phyloP scores from a whole-genome alignment of 2,329 filamentous ascomycete genomes.

The Stagonosporopsis rhizophila region DNA sequence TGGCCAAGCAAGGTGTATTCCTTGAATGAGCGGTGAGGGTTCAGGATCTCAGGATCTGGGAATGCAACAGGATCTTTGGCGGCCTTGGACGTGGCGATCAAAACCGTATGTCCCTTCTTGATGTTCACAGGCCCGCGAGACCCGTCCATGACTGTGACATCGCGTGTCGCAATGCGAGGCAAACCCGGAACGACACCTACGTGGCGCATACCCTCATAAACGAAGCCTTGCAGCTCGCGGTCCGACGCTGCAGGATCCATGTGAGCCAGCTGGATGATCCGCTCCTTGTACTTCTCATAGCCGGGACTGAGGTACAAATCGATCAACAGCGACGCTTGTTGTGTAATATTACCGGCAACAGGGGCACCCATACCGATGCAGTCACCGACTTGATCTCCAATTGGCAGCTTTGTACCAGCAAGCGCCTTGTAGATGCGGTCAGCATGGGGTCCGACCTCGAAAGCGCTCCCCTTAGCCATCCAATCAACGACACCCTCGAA shows the following conservation, averaged over 20 bases:
- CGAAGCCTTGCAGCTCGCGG: conserved; percentile 63
- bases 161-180: conserved; percentile 56
- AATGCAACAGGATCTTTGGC: conserved; percentile 44
- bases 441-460: conserved; percentile 61
- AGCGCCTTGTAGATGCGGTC: conserved; percentile 61
- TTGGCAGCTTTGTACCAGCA: conserved; percentile 54
- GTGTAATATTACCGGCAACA: conserved; percentile 60
- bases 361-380: conserved; percentile 60
- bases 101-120: conserved; percentile 49
- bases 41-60: conserved; percentile 41
- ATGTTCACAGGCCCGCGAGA: conserved; percentile 56
- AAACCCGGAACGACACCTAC: conserved; percentile 61
- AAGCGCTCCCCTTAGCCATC: conserved; percentile 58
- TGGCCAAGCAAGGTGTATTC: conserved; percentile 44
- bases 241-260: conserved; percentile 60
- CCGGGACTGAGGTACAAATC: conserved; percentile 60
- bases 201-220: conserved; percentile 63
- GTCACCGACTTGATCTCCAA: conserved; percentile 58
- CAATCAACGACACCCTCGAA: conserved; percentile 59
- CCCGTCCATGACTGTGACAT: conserved; percentile 59
- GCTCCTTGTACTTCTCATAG: conserved; percentile 60
- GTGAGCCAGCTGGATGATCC: conserved; percentile 59
- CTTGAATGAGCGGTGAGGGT: conserved; percentile 49
- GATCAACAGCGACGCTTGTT: conserved; percentile 62
- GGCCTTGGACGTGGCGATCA: conserved; percentile 51